Evolutionary conservation across 495 filamentous ascomycete genomes (phyloP), one percentile per base, ranked within the genome.

Genomic region (Trichoderma orchidacearum): DNA sequence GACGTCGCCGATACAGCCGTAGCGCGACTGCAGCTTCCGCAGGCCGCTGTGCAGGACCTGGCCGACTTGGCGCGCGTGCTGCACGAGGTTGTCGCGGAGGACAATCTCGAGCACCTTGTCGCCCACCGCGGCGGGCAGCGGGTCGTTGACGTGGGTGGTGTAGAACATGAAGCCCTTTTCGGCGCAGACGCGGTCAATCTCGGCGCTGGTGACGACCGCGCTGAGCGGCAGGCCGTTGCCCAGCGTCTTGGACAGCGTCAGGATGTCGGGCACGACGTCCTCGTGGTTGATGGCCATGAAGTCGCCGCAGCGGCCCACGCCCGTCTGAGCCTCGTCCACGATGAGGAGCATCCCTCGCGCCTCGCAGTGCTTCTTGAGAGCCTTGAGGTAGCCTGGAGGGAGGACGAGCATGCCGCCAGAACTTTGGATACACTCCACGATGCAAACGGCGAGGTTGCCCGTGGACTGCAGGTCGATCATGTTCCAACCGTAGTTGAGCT

Each of bases 81-180:
- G 41, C 21, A 73, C 72, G 29, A 81, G 55, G 29, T 68, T 58
- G 55, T 82, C 80, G 0, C 78, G 71, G 15, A 75, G 66, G 0
- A 80, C 76, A 36, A 81, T 75, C 56, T 81, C 77, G 1, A 83
- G 65, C 8, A 80, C 77, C 57, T 81, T 80, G 53, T 75, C 69
- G 0, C 78, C 78, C 0, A 82, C 79, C 0, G 76, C 73, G 0
- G 79, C 77, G 0, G 78, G 70, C 0, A 81, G 61, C 1, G 79
- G 77, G 34, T 83, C 79, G 60, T 80, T 80, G 15, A 78, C 58
- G 48, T 80, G 76, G 0, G 64, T 64, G 2, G 72, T 75, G 57
- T 70, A 72, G 32, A 70, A 73, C 17, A 61, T 56, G 59, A 68
- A 74, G 30, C 63, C 65, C 8, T 60, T 59, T 27, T 73, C 65